Evolutionary conservation across 2,329 filamentous ascomycete genomes (phyloP).

Genomic region (Bimuria novae-zelandiae): DNA sequence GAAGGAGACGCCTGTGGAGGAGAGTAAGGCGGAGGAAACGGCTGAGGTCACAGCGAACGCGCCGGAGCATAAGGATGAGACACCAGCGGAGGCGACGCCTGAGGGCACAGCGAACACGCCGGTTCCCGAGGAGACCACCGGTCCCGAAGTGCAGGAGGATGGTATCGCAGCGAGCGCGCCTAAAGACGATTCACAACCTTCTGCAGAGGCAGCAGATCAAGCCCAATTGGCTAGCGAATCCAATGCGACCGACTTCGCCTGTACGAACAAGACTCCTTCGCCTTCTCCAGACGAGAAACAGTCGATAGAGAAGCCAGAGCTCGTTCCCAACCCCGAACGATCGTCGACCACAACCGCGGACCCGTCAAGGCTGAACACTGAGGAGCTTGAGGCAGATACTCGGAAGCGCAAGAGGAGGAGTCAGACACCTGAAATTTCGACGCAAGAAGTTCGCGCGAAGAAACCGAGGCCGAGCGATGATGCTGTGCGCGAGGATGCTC

Average conservation of each 20-base stretch:
- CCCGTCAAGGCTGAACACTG: slow-evolving; percentile 40
- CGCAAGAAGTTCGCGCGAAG: slow-evolving; percentile 48
- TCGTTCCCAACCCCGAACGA: slow-evolving; percentile 28
- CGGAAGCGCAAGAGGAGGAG: slow-evolving; percentile 51
- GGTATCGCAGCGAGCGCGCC: slow-evolving; percentile 22
- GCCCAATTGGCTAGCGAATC: slow-evolving; percentile 17
- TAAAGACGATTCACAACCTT: slow-evolving; percentile 24
- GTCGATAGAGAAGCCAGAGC: slow-evolving; percentile 39
- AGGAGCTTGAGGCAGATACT: slow-evolving; percentile 45
- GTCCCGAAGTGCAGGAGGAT: not conserved
- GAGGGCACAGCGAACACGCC: slow-evolving; percentile 21
- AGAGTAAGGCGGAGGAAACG: slow-evolving; percentile 10
- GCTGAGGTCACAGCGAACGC: no score
- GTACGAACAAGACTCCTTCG: slow-evolving; percentile 23
- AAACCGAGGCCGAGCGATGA: slow-evolving; percentile 48
- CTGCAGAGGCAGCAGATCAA: slow-evolving; percentile 19
- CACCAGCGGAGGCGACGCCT: slow-evolving; percentile 14
- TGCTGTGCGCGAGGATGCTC: slow-evolving; percentile 30
- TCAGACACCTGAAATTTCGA: slow-evolving; percentile 40
- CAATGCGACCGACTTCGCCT: slow-evolving; percentile 5
- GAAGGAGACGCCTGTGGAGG: not conserved
- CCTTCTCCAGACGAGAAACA: slow-evolving; percentile 31
- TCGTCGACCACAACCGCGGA: slow-evolving; percentile 29
- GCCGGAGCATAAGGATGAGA: slow-evolving; percentile 13
- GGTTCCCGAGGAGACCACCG: slow-evolving; percentile 6